Conservation (phyloP, 2,329 filamentous ascomycete species). For the Epichloe elymi region DNA sequence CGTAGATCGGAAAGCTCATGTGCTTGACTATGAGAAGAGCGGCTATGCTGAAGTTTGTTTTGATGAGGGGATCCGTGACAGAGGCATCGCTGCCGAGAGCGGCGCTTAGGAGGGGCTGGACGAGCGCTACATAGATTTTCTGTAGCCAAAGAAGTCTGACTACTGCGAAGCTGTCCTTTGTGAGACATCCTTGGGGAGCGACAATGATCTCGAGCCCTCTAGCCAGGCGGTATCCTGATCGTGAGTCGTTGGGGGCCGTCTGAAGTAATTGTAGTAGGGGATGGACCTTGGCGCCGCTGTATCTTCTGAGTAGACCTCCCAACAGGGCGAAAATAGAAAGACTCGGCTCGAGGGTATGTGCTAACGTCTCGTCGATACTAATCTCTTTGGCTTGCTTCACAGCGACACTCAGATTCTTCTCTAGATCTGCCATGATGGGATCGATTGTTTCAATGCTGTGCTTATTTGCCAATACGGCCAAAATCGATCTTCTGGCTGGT, state of each 20-base stretch:
- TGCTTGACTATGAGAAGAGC: constrained; percentile 36
- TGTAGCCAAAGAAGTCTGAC: constrained; percentile 35
- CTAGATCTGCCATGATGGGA: constrained; percentile 15
- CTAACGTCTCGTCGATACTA: background rate
- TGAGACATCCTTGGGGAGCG: constrained; percentile 24
- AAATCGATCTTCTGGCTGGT: constrained; percentile 21
- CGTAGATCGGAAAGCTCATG: constrained; percentile 36
- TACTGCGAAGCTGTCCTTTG: constrained; percentile 27
- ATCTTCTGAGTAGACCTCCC: constrained; percentile 25
- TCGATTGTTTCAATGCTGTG: constrained; percentile 23
- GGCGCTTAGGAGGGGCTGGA: constrained; percentile 29
- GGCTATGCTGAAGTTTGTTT: constrained; percentile 31
- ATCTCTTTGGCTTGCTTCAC: constrained; percentile 6
- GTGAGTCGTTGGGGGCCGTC: constrained; percentile 19
- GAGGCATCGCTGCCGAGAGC: constrained; percentile 23
- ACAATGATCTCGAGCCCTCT: constrained; percentile 30
- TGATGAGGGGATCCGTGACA: constrained; percentile 15
- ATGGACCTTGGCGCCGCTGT: constrained; percentile 22
- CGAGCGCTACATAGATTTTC: constrained; percentile 34
- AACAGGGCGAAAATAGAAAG: constrained; percentile 22
- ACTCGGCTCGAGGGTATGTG: background rate
- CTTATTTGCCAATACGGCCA: constrained; percentile 32
- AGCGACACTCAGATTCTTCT: constrained; percentile 12
- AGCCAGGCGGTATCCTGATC: constrained; percentile 26
- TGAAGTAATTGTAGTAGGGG: constrained; percentile 22